Evolutionary conservation across 2,329 filamentous ascomycete species (phyloP), one percentile per base, ranked within the genome.

Genomic region (Nothomitra cinnamomea): DNA sequence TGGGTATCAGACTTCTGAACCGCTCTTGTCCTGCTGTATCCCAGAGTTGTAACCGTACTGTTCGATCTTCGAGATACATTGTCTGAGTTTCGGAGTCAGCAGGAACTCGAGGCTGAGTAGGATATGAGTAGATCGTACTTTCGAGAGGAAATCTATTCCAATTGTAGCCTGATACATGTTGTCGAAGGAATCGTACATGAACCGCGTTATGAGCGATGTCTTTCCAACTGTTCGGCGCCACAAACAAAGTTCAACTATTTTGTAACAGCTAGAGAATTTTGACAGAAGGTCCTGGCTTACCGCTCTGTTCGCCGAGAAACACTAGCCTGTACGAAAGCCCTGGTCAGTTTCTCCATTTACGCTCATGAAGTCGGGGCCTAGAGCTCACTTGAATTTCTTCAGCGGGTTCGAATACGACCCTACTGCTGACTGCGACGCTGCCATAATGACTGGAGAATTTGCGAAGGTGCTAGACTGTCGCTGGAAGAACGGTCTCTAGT

Each of bases 161-260:
- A 98, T 96, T 40, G 92, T 98, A 55, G 92, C 92, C 72, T 98
- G 92, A 73, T 98, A 98, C 77, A 90, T 96, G 72, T 94, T 95
- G 76, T 98, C 92, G 75, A 98, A 98, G 49, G 92, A 96, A 71
- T 98, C 92, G 77, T 98, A 98, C 92, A 98, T 98, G 76, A 98
- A 98, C 59, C 92, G 83, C 60, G 92, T 98, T 68, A 98, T 98
- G 63, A 98, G 74, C 57, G 92, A 98, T 32, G 92, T 98, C 75
- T 98, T 98, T 67, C 92, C 92, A 63, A 98, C 92, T 96, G 67
- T 57, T 32, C 58, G 50, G 24, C 25, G 13, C n/a, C 28, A 47
- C 21, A 28, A 32, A 15, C 50, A n/a, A 21, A 21, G 35, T 53
- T 50, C 35, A 53, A 24, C 35, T 4, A 40, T 32, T 24, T 35